phyloP scores from a whole-genome alignment of 2,329 filamentous ascomycete species.

The Colletotrichum melonis region DNA sequence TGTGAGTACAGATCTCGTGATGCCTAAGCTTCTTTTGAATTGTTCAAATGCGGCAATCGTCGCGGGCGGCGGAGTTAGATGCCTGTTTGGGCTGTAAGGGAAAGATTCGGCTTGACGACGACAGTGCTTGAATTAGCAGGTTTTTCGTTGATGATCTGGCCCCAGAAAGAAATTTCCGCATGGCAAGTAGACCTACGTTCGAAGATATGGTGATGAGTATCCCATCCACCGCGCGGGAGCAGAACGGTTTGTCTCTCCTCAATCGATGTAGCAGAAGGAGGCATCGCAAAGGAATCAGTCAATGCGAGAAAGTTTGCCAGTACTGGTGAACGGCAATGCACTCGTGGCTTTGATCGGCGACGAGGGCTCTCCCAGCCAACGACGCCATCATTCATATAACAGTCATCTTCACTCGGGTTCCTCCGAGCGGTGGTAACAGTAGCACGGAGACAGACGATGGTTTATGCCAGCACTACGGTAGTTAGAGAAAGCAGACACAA shows the following conservation, averaged over 20 bases:
- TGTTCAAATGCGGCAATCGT: slow-evolving; percentile 28
- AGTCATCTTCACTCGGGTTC: too few relatives aligned
- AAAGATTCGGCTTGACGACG: slow-evolving; percentile 2
- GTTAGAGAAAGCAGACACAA: too few relatives aligned
- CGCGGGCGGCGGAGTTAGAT: slow-evolving; percentile 24
- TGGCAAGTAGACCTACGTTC: slow-evolving; percentile 40
- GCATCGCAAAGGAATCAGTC: slow-evolving; percentile 3
- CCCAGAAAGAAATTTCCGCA: not conserved
- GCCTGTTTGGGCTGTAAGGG: slow-evolving; percentile 20
- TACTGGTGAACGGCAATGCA: too few relatives aligned
- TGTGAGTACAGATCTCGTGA: slow-evolving; percentile 48
- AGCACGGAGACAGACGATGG: too few relatives aligned
- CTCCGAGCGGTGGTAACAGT: too few relatives aligned
- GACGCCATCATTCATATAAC: too few relatives aligned
- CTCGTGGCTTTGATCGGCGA: not conserved
- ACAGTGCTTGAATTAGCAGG: not conserved
- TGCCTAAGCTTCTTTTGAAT: slow-evolving; percentile 36
- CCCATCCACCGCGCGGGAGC: slow-evolving; percentile 45
- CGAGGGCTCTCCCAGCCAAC: too few relatives aligned
- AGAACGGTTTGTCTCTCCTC: not conserved
- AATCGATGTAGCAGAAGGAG: not conserved
- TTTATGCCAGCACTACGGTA: too few relatives aligned
- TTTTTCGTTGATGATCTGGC: not conserved
- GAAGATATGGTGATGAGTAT: slow-evolving; percentile 48
- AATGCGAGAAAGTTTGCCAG: too few relatives aligned